phyloP scores from a whole-genome alignment of 768 basidiomycete genomes.

The Trametes meyenii region DNA sequence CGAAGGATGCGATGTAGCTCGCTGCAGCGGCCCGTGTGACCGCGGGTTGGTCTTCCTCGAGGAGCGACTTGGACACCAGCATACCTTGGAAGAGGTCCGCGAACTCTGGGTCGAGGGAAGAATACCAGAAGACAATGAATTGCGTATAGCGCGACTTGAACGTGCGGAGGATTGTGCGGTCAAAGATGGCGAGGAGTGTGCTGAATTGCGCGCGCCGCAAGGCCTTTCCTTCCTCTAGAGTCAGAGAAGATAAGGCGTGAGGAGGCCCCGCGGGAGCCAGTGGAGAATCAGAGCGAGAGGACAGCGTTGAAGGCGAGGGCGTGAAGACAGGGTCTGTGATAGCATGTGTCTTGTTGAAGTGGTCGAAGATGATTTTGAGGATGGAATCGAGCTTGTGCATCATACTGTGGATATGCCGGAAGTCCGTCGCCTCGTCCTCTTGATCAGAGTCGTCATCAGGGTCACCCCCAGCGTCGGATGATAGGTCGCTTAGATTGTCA shows the following conservation, averaged over 20 bases:
- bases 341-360: constrained; percentile 62
- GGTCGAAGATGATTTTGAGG: constrained; percentile 80
- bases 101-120: constrained; percentile 87
- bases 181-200: constrained; percentile 89
- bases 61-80: constrained; percentile 88
- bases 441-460: constrained; percentile 42
- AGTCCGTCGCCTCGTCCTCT: constrained; percentile 53
- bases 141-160: constrained; percentile 98
- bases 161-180: constrained; percentile 89
- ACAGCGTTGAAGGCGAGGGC: constrained; percentile 33
- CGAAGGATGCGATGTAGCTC: constrained; percentile 90
- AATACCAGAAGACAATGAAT: constrained; percentile 94
- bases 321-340: constrained; percentile 29
- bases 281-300: constrained; percentile 30
- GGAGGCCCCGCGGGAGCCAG: constrained; percentile 26
- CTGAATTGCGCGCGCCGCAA: constrained; percentile 71
- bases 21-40: constrained; percentile 92
- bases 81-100: constrained; percentile 93
- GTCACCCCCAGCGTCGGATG: constrained; percentile 66
- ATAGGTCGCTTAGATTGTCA: constrained; percentile 70
- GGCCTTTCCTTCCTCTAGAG: constrained; percentile 39
- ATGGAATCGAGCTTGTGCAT: constrained; percentile 90
- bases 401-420: constrained; percentile 81
- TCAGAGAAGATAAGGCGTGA: constrained; percentile 28
- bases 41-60: constrained; percentile 54